These are phyloP conservation scores for Fusarium pininemorale DNA, from an alignment of 2,329 filamentous ascomycete species.

Conservation along the genomic window DNA sequence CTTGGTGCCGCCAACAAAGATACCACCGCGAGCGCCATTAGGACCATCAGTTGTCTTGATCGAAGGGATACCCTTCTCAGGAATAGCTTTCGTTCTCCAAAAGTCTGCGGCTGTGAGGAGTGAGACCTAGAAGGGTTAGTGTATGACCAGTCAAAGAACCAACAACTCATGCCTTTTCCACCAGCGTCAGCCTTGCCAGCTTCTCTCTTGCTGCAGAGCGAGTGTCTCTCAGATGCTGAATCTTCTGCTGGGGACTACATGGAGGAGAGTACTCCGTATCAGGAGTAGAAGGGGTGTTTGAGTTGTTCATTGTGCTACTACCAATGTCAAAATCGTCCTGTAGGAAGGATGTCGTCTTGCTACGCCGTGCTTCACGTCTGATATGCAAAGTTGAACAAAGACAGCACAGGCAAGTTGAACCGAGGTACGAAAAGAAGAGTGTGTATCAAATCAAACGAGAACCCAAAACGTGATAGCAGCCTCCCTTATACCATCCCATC, in stretches of 20 bases:
- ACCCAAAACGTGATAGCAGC: background rate
- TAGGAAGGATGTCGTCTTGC: background rate
- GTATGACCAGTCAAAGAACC: background rate
- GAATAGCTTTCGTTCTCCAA: constrained; percentile 73
- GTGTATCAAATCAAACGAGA: background rate
- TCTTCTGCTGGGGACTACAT: constrained; percentile 53
- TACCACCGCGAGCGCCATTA: constrained; percentile 74
- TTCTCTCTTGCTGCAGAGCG: constrained; percentile 58
- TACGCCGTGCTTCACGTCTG: background rate
- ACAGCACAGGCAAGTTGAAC: background rate
- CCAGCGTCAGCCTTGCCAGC: constrained; percentile 60
- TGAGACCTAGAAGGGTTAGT: constrained; percentile 57
- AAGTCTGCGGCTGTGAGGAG: constrained; percentile 71
- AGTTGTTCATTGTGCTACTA: constrained; percentile 28
- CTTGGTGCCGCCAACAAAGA: constrained; percentile 74
- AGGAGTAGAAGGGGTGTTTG: constrained; percentile 53
- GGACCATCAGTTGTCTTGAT: constrained; percentile 76
- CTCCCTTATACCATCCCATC: constrained; percentile 14
- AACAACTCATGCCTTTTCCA: constrained; percentile 61
- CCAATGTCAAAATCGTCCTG: background rate
- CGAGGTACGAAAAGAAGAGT: constrained; percentile 1
- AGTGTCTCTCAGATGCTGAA: constrained; percentile 48
- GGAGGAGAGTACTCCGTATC: constrained; percentile 60
- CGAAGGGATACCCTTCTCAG: constrained; percentile 69
- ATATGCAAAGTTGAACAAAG: background rate